A percentile compares a stretch with the other conserved stretches of the same genome.
These are phyloP conservation scores for Blastomyces gilchristii DNA, from an alignment of 2,329 filamentous ascomycete genomes.

Conservation along the genomic window DNA sequence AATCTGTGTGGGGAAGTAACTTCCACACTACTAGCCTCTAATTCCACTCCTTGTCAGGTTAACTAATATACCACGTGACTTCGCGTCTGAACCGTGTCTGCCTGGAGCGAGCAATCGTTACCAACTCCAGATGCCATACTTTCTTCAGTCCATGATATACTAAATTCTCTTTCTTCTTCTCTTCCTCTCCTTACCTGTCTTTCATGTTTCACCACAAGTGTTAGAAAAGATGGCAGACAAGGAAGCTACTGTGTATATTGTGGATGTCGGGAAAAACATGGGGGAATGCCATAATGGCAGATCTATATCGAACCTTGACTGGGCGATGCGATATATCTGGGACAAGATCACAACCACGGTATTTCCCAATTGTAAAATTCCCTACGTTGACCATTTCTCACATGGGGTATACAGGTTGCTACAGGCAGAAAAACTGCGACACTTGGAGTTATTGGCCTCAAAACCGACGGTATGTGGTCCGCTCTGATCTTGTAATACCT, in stretches of 20 bases:
- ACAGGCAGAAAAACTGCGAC: conserved; percentile 64
- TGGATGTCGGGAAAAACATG: conserved; percentile 86
- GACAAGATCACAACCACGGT: conserved; percentile 76
- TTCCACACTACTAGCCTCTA: background rate
- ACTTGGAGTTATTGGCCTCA: conserved; percentile 70
- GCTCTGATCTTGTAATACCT: background rate
- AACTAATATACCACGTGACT: conserved; percentile 32
- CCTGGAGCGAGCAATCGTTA: conserved; percentile 18
- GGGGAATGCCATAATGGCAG: conserved; percentile 60
- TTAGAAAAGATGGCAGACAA: conserved; percentile 67
- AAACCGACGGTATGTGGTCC: conserved; percentile 52
- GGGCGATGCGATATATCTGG: conserved; percentile 86
- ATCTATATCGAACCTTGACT: conserved; percentile 71
- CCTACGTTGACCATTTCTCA: background rate
- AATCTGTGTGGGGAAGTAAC: background rate
- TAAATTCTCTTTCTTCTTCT: background rate
- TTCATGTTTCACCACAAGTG: background rate
- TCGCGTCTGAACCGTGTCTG: conserved; percentile 32
- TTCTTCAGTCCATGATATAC: background rate
- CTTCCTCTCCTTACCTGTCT: conserved; percentile 3
- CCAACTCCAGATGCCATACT: background rate
- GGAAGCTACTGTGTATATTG: conserved; percentile 82
- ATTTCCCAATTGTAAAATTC: conserved; percentile 10
- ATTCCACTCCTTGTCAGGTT: background rate
- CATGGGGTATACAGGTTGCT: conserved; percentile 35